Conservation (phyloP, 75 land plant genomes). For the Pinus albicaulis region DNA sequence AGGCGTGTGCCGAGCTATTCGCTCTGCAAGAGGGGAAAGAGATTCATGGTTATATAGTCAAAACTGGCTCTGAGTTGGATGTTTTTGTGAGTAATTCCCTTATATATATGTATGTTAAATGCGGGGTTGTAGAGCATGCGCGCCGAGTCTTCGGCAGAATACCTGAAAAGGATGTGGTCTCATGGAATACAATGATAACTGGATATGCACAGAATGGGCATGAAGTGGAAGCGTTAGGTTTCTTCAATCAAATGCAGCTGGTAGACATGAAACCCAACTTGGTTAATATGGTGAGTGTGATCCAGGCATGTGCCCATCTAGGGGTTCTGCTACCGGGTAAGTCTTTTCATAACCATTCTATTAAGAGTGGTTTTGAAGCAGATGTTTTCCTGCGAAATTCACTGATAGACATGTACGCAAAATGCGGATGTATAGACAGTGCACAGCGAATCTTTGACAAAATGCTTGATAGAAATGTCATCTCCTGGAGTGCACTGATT, state of each 20-base stretch:
- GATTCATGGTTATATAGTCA: constrained; percentile 41
- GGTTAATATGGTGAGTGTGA: constrained; percentile 53
- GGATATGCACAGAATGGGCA: constrained; percentile 45
- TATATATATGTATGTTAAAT: constrained; percentile 37
- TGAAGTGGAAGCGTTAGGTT: constrained; percentile 24
- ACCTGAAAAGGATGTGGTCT: constrained; percentile 45
- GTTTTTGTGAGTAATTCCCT: constrained; percentile 45
- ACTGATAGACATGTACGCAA: constrained; percentile 67
- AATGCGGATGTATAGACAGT: constrained; percentile 46
- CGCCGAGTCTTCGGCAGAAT: constrained; percentile 42
- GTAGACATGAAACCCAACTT: constrained; percentile 41
- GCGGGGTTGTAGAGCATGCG: constrained; percentile 35
- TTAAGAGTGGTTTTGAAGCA: constrained; percentile 29
- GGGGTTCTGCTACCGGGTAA: constrained; percentile 40
- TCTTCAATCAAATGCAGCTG: constrained; percentile 40
- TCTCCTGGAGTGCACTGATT: constrained; percentile 68
- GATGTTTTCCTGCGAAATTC: constrained; percentile 41
- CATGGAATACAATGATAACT: constrained; percentile 69
- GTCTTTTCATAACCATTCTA: constrained; percentile 26
- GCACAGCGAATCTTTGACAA: constrained; percentile 47
- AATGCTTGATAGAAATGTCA: constrained; percentile 36
- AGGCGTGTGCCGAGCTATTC: constrained; percentile 32
- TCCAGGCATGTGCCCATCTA: constrained; percentile 42
- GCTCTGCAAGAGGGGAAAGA: constrained; percentile 11
- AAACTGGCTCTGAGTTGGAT: constrained; percentile 37